Conservation (phyloP, 2,329 filamentous ascomycete species). For the Trichoderma semiorbis region DNA sequence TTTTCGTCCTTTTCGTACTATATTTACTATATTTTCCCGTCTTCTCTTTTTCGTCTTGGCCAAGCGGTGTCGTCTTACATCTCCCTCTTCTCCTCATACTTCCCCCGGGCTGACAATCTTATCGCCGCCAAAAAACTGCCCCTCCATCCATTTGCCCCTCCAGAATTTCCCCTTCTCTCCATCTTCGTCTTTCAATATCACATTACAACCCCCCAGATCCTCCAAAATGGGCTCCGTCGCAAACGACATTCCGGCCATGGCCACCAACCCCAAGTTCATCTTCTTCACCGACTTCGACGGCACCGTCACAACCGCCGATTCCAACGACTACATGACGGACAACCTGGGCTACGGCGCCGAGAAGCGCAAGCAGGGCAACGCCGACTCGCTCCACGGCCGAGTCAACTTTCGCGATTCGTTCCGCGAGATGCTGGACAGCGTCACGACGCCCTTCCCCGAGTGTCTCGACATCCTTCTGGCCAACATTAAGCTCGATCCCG, state of each 20-base stretch:
- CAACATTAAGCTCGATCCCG: constrained; percentile 84
- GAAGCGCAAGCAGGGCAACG: constrained; percentile 69
- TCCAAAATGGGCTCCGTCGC: constrained; percentile 42
- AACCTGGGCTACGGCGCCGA: constrained; percentile 79
- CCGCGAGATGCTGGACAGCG: constrained; percentile 85
- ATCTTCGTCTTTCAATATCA: background rate
- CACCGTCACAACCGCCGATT: constrained; percentile 75
- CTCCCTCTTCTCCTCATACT: background rate
- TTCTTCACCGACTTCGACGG: constrained; percentile 99
- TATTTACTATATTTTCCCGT: background rate
- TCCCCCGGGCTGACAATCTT: background rate
- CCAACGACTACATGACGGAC: constrained; percentile 75
- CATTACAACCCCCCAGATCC: background rate
- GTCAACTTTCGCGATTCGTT: constrained; percentile 82
- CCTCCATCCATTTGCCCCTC: background rate
- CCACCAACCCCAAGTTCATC: constrained; percentile 78
- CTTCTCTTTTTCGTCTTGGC: background rate
- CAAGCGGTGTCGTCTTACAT: background rate
- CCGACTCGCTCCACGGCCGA: constrained; percentile 68
- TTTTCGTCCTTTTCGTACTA: background rate
- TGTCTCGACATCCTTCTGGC: constrained; percentile 75
- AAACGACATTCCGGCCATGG: constrained; percentile 54
- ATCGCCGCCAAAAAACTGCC: background rate
- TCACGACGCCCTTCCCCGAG: constrained; percentile 74
- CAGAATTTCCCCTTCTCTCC: background rate